Evolutionary conservation across 2,329 filamentous ascomycete species (phyloP), one percentile per base, ranked within the genome.

Genomic region (Ophiostoma piceae): DNA sequence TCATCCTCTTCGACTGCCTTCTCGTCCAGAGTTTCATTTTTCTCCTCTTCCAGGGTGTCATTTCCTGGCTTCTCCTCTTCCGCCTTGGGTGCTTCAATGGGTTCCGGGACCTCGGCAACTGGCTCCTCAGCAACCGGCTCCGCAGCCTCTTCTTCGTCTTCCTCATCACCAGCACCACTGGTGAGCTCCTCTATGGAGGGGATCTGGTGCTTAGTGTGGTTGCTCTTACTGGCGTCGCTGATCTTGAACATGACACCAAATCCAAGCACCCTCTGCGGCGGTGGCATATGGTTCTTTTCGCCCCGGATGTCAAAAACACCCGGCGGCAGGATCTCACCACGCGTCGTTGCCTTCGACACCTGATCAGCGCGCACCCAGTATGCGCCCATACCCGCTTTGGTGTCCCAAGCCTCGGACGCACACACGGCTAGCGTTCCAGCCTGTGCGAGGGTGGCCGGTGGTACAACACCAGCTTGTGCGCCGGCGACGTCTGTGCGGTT

Each of bases 321-420:
- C 0, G 86, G 83, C 0, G 88, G 86, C 7, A 99, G 80, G 74
- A 92, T 94, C 74, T 96, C 94, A 32, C 94, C 94, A 0, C 86
- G 88, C 0, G 88, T 84, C 0, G 90, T 89, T 43, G 88, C 92
- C 80, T 98, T 98, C 11, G 91, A 92, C 0, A 99, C 92, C 78
- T 98, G 94, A 69, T 94, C 89, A 1, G 92, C 90, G 72, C 90
- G 88, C 0, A 96, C 94, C 95, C 95, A 99, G 90, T 92, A 99
- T 9, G 94, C 94, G 22, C 91, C 90, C 91, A 98, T 96, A 19
- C 92, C 88, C 9, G 94, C 94, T 79, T 99, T 99, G 1, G 92
- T 94, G 72, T 98, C 95, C 95, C 95, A 99, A 0, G 94, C 95
- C 70, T 84, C 90, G 0, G 93, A 97, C 9, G 92, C 91, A 72